Percentiles rank a stretch among this genome's conserved stretches.
Conservation (phyloP, 108 stramenopile species). For the Nitzschia putrida region DNA sequence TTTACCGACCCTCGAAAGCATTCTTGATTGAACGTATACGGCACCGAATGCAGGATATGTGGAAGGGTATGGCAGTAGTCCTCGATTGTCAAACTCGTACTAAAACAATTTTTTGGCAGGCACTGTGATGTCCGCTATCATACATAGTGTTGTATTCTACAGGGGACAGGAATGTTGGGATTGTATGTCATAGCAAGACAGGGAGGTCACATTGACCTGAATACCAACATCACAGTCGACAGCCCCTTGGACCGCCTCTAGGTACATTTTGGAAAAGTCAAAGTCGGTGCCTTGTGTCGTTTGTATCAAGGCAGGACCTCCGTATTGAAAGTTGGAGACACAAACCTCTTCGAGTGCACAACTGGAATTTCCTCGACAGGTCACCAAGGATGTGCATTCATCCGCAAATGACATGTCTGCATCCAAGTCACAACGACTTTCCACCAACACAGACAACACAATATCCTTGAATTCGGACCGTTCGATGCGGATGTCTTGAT, state of each 20-base stretch:
- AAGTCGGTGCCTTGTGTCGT: not conserved
- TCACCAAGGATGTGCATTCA: not conserved
- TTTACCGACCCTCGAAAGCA: too few relatives aligned
- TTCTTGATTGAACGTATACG: too few relatives aligned
- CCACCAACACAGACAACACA: not conserved
- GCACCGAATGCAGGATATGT: too few relatives aligned
- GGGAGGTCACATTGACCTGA: too few relatives aligned
- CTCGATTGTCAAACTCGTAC: too few relatives aligned
- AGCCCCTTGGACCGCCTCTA: not conserved
- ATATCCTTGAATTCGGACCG: conserved; percentile 3
- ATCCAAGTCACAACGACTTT: not conserved
- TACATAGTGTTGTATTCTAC: too few relatives aligned
- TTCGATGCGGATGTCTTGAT: not conserved
- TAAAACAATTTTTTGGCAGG: too few relatives aligned
- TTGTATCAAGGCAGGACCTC: not conserved
- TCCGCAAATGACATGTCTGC: not conserved
- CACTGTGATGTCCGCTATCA: too few relatives aligned
- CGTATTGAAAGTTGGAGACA: not conserved
- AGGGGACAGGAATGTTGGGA: too few relatives aligned
- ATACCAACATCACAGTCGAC: too few relatives aligned
- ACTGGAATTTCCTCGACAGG: not conserved
- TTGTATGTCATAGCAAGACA: too few relatives aligned
- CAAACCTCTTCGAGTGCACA: conserved; percentile 3
- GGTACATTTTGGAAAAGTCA: not conserved
- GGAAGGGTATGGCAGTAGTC: too few relatives aligned